phyloP scores from a whole-genome alignment of 345 rosid species.

The Brassica cretica region DNA sequence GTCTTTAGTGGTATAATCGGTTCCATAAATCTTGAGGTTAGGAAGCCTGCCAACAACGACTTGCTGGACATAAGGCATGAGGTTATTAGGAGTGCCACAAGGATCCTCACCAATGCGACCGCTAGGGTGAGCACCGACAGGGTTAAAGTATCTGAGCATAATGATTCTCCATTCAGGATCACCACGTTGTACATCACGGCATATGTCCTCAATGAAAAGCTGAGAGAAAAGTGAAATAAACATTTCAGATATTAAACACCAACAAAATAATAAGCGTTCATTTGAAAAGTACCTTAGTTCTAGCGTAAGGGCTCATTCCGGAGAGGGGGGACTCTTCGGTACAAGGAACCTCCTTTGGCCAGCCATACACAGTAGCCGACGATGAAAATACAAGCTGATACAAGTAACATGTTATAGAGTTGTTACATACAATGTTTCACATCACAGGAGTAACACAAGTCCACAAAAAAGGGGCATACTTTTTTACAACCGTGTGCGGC shows the following conservation, averaged over 20 bases:
- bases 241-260: background rate
- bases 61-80: conserved; percentile 99
- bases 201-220: conserved; percentile 94
- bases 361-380: conserved; percentile 97
- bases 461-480: conserved; percentile 42
- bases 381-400: conserved; percentile 97
- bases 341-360: conserved; percentile 95
- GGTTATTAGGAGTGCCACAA: conserved; percentile 91
- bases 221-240: conserved; percentile 36
- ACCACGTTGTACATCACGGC: conserved; percentile 66
- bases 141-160: conserved; percentile 93
- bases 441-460: background rate
- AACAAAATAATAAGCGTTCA: background rate
- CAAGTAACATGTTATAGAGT: conserved; percentile 26
- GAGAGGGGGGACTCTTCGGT: conserved; percentile 78
- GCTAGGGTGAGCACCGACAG: conserved; percentile 97
- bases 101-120: conserved; percentile 98
- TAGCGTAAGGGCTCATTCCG: conserved; percentile 87
- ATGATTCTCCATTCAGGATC: conserved; percentile 90
- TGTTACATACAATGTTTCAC: conserved; percentile 8
- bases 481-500: conserved; percentile 82
- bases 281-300: conserved; percentile 68
- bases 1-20: conserved; percentile 83
- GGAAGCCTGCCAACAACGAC: conserved; percentile 93
- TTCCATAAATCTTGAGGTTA: conserved; percentile 77